phyloP scores from a whole-genome alignment of 2,329 filamentous ascomycete species.

The Claviceps quebecensis region DNA sequence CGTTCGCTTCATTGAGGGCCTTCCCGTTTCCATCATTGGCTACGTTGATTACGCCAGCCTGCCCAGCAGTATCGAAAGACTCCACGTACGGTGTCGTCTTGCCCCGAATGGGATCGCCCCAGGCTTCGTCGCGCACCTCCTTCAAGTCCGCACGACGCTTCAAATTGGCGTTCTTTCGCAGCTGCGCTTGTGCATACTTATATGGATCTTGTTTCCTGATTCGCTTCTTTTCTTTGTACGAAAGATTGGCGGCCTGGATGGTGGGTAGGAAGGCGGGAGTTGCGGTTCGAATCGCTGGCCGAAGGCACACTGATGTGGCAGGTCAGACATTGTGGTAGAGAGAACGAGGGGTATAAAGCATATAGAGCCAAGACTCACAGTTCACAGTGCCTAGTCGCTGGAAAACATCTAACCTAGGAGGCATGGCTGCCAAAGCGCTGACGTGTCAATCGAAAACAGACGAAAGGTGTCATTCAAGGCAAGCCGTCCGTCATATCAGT shows the following conservation, averaged over 20 bases:
- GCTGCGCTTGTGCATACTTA: slow-evolving; percentile 63
- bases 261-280: slow-evolving; percentile 41
- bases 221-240: slow-evolving; percentile 48
- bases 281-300: slow-evolving; percentile 33
- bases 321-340: not conserved
- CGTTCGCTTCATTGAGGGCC: slow-evolving; percentile 22
- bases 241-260: slow-evolving; percentile 50
- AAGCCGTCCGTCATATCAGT: not conserved
- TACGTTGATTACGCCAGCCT: slow-evolving; percentile 23
- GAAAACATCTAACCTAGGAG: slow-evolving; percentile 49
- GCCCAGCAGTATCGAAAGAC: slow-evolving; percentile 57
- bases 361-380: slow-evolving; percentile 31
- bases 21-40: slow-evolving; percentile 28
- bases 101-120: slow-evolving; percentile 71
- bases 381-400: slow-evolving; percentile 45
- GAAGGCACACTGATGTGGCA: slow-evolving; percentile 41
- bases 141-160: slow-evolving; percentile 58
- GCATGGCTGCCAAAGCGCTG: slow-evolving; percentile 35
- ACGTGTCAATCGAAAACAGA: not conserved
- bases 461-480: not conserved
- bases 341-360: not conserved
- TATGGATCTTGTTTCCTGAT: slow-evolving; percentile 68
- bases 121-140: slow-evolving; percentile 45
- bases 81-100: slow-evolving; percentile 68
- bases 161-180: slow-evolving; percentile 72